A percentile compares a stretch with the other conserved stretches of the same genome.
These are phyloP conservation scores for Hansenula sp. DNA, from an alignment of 1,139 yeast genomes.

Conservation along the genomic window DNA sequence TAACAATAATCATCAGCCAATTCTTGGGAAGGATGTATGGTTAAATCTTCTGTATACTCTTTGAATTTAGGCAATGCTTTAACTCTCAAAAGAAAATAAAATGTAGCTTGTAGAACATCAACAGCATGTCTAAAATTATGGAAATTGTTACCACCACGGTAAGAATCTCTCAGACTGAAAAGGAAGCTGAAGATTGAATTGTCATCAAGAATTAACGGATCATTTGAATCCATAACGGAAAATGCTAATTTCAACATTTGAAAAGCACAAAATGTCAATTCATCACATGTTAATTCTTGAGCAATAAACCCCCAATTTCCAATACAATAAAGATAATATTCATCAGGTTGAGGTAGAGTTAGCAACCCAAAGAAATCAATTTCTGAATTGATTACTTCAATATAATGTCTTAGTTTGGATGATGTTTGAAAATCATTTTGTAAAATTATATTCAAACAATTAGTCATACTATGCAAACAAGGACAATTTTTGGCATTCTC, in stretches of 20 bases:
- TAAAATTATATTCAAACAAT: constrained; percentile 22
- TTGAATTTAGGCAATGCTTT: constrained; percentile 29
- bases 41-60: constrained; percentile 14
- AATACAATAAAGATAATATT: constrained; percentile 25
- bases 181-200: constrained; percentile 55
- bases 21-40: constrained; percentile 12
- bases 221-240: constrained; percentile 27
- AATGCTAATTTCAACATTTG: constrained; percentile 51
- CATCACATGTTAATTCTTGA: constrained; percentile 64
- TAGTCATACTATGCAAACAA: constrained; percentile 30
- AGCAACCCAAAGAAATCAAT: constrained; percentile 37
- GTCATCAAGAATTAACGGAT: constrained; percentile 29
- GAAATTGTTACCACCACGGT: constrained; percentile 81
- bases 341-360: constrained; percentile 16
- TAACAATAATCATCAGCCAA: neutral
- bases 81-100: constrained; percentile 53
- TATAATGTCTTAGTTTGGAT: constrained; percentile 16
- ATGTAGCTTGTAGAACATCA: constrained; percentile 90
- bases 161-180: constrained; percentile 67
- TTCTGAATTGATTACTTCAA: constrained; percentile 31
- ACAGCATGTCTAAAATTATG: constrained; percentile 96
- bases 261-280: constrained; percentile 58
- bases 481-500: constrained; percentile 19
- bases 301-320: constrained; percentile 59
- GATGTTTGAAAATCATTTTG: constrained; percentile 19